Base-by-base conservation (phyloP, 305 asterid species). In the Fraxinus latifolia region DNA sequence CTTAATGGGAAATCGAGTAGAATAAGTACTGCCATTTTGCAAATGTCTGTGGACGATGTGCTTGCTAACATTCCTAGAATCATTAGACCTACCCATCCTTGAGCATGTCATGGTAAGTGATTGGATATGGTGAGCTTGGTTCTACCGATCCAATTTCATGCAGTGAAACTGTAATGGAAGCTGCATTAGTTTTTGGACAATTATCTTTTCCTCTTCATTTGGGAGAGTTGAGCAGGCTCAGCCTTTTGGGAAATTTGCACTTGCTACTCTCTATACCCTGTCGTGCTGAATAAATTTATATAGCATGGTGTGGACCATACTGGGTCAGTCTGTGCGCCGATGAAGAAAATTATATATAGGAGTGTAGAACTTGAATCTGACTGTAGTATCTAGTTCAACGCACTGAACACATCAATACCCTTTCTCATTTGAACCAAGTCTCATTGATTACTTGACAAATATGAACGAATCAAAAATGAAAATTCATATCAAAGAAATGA, bases 11-110 rank as follows among this genome's bases (percentile, higher is more conserved):
- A 79, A 42, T 80, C 81, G 0, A 27, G 83, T 81, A 75, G 70
- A 83, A 77, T 78, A 50, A 44, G 83, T 62, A 78, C 79, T 34
- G 15, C 34, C 74, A 67, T 25, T 65, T 65, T 27, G 73, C n/a
- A 25, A 29, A 29, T 11, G 34, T 15, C 4, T 7, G 32, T 60
- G 23, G 32, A 21, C 5, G 15, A 21, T 9, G n/a, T 60, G 70
- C 70, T 58, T 58, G 29, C 14, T 19, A 58, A 58, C 68, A 7
- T 58, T 7, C 68, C 68, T 58, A 19, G 29, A 60, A 60, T 60
- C 70, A 60, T 12, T 21, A 0, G 31, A 7, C 21, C 15, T 19
- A 60, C 15, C 14, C 31, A 21, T 60, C 70, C 32, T 60, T 21
- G 32, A 60, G 15, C 70, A 21, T 21, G 31, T 8, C 32, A 21